phyloP scores from a whole-genome alignment of 2,329 filamentous ascomycete species.

The Aspergillus chevalieri region DNA sequence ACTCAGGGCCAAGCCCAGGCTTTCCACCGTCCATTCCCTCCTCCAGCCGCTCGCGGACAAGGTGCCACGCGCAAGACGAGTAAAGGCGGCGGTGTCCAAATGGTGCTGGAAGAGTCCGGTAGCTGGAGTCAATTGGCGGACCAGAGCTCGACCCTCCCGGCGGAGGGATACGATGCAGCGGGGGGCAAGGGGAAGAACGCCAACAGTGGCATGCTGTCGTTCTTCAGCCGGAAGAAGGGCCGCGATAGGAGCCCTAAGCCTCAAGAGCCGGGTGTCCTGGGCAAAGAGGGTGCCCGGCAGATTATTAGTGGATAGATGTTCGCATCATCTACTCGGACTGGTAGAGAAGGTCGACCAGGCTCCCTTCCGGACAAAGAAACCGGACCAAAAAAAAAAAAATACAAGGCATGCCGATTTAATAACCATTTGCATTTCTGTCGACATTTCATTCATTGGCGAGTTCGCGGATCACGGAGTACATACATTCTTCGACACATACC shows the following conservation, averaged over 20 bases:
- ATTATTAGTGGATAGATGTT: conserved; percentile 56
- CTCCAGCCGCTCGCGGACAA: conserved; percentile 41
- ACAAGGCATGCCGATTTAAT: no score
- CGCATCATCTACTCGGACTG: neutral
- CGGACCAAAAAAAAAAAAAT: no score
- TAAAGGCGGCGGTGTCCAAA: conserved; percentile 78
- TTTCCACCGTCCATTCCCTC: conserved; percentile 34
- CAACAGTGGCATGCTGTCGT: conserved; percentile 77
- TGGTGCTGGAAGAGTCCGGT: conserved; percentile 80
- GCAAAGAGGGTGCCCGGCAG: conserved; percentile 87
- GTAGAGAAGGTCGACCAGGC: neutral
- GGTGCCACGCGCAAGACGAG: conserved; percentile 66
- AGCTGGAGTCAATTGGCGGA: conserved; percentile 89
- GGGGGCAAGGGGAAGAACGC: conserved; percentile 40
- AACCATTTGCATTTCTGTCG: no score
- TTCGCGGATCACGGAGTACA: no score
- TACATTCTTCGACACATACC: no score
- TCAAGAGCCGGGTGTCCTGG: conserved; percentile 84
- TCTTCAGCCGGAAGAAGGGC: conserved; percentile 83
- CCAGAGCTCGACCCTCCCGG: conserved; percentile 68
- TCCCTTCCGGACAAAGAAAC: no score
- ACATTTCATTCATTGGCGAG: no score
- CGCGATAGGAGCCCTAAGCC: conserved; percentile 89
- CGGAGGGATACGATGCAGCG: conserved; percentile 51
- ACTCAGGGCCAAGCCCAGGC: conserved; percentile 11